phyloP scores from a whole-genome alignment of 2,329 filamentous ascomycete genomes.

The Alternaria sp. region DNA sequence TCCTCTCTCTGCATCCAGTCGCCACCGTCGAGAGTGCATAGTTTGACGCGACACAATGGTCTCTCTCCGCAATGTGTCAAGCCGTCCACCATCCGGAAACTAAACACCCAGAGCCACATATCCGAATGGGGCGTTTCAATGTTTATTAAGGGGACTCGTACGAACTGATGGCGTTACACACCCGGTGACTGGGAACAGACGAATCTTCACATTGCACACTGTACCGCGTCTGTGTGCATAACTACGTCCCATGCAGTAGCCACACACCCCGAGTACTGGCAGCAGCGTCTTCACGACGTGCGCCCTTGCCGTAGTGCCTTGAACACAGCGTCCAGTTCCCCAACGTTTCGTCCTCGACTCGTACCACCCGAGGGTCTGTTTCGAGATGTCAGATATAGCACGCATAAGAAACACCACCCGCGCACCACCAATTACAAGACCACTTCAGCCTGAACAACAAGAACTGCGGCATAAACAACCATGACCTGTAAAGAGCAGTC shows the following conservation, averaged over 20 bases:
- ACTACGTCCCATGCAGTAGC: background rate
- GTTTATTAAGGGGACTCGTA: constrained; percentile 7
- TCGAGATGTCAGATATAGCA: constrained; percentile 6
- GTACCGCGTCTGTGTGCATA: background rate
- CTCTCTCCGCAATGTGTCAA: constrained; percentile 5
- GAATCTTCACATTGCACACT: background rate
- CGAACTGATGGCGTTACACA: background rate
- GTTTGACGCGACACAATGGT: background rate
- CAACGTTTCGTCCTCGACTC: constrained; percentile 11
- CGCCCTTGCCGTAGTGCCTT: background rate
- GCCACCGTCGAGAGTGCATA: background rate
- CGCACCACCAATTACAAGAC: background rate
- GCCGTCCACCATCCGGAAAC: constrained; percentile 7
- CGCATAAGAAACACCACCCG: constrained; percentile 7
- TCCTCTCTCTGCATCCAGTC: background rate
- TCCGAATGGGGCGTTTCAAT: constrained; percentile 6
- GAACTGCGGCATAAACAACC: constrained; percentile 4
- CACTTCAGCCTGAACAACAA: background rate
- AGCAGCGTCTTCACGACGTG: background rate
- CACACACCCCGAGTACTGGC: background rate
- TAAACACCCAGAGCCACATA: constrained; percentile 11
- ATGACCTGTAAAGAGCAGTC: background rate
- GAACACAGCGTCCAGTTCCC: background rate
- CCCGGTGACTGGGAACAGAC: background rate
- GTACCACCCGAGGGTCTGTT: constrained; percentile 8